phyloP scores from a whole-genome alignment of 352 stramenopile genomes.

The Phytopythium cucurbitacearum region DNA sequence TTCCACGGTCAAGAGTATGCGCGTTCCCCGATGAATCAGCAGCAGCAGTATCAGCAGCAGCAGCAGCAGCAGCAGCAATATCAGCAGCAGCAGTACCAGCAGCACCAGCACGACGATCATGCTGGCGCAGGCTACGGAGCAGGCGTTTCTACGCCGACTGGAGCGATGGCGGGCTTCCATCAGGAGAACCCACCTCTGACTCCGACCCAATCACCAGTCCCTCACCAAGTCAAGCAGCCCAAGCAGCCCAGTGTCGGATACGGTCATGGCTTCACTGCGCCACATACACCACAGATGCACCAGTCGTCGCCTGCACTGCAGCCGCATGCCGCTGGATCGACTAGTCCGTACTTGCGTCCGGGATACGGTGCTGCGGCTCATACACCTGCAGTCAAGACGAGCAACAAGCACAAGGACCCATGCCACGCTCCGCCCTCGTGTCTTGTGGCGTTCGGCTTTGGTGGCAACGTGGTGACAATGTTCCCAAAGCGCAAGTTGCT shows the following conservation, averaged over 20 bases:
- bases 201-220: too few species aligned
- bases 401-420: constrained; percentile 83
- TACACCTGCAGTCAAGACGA: constrained; percentile 26
- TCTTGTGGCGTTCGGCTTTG: constrained; percentile 81
- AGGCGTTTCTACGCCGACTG: background rate
- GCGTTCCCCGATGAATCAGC: constrained; percentile 4
- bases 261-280: constrained; percentile 1
- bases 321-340: background rate
- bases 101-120: constrained; percentile 8
- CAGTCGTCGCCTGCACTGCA: constrained; percentile 1
- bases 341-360: constrained; percentile 1
- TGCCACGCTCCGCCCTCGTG: constrained; percentile 69
- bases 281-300: constrained; percentile 2
- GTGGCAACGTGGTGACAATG: constrained; percentile 87
- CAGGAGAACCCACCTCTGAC: too few species aligned
- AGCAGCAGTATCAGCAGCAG: constrained; percentile 12
- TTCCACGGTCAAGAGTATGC: constrained; percentile 14
- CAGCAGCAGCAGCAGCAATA: constrained; percentile 10
- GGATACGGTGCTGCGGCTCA: constrained; percentile 3
- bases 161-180: too few species aligned
- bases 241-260: background rate
- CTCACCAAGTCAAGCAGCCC: too few species aligned
- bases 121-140: background rate
- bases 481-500: constrained; percentile 84
- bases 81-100: constrained; percentile 6